Evolutionary conservation across 495 filamentous ascomycete species (phyloP).

Genomic region (Glarea lozoyensis): DNA sequence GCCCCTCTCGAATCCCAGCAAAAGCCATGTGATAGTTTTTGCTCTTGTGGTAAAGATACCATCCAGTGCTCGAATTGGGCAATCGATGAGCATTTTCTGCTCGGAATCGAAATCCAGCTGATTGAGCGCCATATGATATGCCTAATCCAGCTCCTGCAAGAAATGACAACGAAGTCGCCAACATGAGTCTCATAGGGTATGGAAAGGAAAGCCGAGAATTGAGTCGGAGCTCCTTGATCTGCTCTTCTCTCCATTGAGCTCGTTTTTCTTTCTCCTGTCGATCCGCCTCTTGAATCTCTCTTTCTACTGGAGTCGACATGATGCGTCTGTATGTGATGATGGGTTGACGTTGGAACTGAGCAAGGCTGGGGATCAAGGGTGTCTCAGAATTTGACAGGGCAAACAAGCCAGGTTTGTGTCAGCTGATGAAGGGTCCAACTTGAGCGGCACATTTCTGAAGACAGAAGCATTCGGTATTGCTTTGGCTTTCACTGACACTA

Average conservation of each 20-base stretch:
- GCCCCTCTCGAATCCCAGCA: conserved; percentile 66
- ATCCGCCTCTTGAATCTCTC: conserved; percentile 3
- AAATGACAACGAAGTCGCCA: conserved; percentile 50
- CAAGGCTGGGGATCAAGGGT: conserved; percentile 4
- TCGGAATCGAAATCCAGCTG: conserved; percentile 70
- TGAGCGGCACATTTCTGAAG: no score
- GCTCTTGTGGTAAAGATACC: conserved; percentile 96
- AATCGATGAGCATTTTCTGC: conserved; percentile 93
- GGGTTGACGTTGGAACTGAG: conserved; percentile 3
- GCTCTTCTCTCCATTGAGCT: conserved; percentile 21
- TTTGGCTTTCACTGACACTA: no score
- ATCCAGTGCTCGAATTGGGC: conserved; percentile 69
- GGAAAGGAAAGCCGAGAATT: conserved; percentile 56
- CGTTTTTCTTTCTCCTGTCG: background rate
- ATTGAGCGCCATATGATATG: conserved; percentile 59
- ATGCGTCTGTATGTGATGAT: conserved; percentile 3
- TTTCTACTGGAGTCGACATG: conserved; percentile 8
- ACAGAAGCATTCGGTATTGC: no score
- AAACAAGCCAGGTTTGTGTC: no score
- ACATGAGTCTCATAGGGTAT: conserved; percentile 53
- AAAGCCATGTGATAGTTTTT: conserved; percentile 82
- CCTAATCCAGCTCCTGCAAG: conserved; percentile 61
- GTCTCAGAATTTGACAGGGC: no score
- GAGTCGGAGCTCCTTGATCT: conserved; percentile 19
- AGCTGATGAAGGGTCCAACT: no score